These are phyloP conservation scores for Neofusicoccum kwambonambiense DNA, from an alignment of 2,329 filamentous ascomycete species.

Conservation along the genomic window DNA sequence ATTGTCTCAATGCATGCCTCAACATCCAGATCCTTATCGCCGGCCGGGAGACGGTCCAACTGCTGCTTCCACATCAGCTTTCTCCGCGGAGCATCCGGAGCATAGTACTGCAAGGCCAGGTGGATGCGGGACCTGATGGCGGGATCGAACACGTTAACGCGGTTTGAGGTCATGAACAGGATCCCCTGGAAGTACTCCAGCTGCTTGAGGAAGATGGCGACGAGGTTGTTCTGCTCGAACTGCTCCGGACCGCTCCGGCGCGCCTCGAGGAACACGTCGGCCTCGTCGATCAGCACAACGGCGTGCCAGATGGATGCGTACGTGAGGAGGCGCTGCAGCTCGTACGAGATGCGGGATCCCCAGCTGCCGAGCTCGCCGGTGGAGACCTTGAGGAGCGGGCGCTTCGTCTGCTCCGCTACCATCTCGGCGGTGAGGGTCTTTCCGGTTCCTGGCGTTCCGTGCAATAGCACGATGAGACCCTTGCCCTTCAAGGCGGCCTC, in stretches of 20 bases:
- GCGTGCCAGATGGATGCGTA: constrained; percentile 6
- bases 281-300: constrained; percentile 39
- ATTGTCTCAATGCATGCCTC: constrained; percentile 43
- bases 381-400: constrained; percentile 23
- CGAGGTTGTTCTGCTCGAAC: constrained; percentile 38
- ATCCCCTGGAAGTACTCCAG: constrained; percentile 32
- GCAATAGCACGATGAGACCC: constrained; percentile 50
- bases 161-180: constrained; percentile 28
- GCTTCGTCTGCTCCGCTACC: constrained; percentile 40
- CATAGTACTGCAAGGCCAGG: constrained; percentile 18
- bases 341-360: constrained; percentile 14
- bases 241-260: constrained; percentile 40
- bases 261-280: constrained; percentile 61
- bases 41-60: constrained; percentile 13
- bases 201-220: constrained; percentile 32
- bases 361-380: constrained; percentile 48
- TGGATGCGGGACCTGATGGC: constrained; percentile 20
- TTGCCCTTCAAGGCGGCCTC: constrained; percentile 52
- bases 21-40: constrained; percentile 17
- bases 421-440: constrained; percentile 42
- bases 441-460: constrained; percentile 51
- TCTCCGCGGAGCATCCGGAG: not conserved
- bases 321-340: constrained; percentile 18
- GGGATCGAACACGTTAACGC: constrained; percentile 18
- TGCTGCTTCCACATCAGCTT: constrained; percentile 29